Base-by-base conservation (phyloP, 2,329 filamentous ascomycete genomes). In the Myriangium duriaei region DNA sequence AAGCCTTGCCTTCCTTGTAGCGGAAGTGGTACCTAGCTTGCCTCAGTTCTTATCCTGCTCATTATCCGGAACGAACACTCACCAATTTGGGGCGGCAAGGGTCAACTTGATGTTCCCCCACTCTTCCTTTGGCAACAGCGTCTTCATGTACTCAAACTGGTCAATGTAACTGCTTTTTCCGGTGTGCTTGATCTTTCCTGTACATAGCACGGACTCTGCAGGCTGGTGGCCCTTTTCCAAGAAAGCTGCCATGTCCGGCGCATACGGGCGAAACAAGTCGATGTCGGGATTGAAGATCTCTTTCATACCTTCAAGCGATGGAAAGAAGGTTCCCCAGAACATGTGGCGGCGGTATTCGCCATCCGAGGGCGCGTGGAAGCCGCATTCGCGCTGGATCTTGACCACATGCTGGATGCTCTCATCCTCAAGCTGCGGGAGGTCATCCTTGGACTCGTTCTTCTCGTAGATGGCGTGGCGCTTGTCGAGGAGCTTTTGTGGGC, bases 21-120 rank as follows among this genome's bases (percentile, higher is more conserved):
- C 76, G 68, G 51, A 79, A 64, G 56, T 84, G 78, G 53, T 81
- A 81, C 70, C 76, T 81, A 54, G 72, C 2, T 10, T 10, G 72
- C 2, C 75, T 74, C n/a, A n/a, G n/a, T n/a, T n/a, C n/a, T n/a
- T n/a, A n/a, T n/a, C n/a, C n/a, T n/a, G n/a, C n/a, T n/a, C n/a
- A n/a, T n/a, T n/a, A n/a, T n/a, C n/a, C n/a, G n/a, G n/a, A n/a
- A n/a, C n/a, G n/a, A 36, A 1, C 3, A 10, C 30, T 16, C 26
- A 47, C 51, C 53, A 55, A 9, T 50, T 52, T 2, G 53, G 53
- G n/a, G 42, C 47, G 2, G 53, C 53, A 12, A 54, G 42, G 4
- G 53, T 55, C 21, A 55, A 45, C 40, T 62, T 82, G 80, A 77
- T 71, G 45, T 79, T 72, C 45, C 72, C 72, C 50, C 76, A 72